Percentiles rank a stretch among this genome's conserved stretches.
phyloP scores from a whole-genome alignment of 1,284 basidiomycete species.

The Albatrellus sp. region DNA sequence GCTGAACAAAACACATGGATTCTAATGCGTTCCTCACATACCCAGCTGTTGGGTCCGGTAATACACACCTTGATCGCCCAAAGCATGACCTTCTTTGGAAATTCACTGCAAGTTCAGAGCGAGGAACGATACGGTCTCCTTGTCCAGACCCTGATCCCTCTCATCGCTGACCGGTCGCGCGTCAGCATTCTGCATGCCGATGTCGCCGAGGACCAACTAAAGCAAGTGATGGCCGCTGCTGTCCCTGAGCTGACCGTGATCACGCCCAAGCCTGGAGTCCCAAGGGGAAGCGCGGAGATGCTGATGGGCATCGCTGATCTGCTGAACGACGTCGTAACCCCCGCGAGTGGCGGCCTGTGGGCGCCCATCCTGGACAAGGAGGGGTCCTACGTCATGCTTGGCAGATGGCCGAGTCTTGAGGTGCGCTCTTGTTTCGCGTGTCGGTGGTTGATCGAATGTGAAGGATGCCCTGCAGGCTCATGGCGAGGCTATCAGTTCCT shows the following conservation, averaged over 20 bases:
- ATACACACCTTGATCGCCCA: too few relatives aligned
- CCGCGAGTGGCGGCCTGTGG: background rate
- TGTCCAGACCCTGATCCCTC: too few relatives aligned
- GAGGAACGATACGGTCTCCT: too few relatives aligned
- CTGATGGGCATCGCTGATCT: background rate
- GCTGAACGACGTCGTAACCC: background rate
- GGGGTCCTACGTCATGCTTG: background rate
- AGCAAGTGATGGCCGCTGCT: too few relatives aligned
- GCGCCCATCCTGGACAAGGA: conserved; percentile 2
- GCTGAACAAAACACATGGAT: background rate
- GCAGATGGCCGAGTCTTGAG: conserved; percentile 1
- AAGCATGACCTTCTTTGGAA: too few relatives aligned
- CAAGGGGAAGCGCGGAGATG: background rate
- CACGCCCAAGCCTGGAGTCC: background rate
- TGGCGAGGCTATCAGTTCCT: background rate
- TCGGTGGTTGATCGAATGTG: background rate
- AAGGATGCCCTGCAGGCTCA: background rate
- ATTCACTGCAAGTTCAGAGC: too few relatives aligned
- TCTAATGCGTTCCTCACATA: background rate
- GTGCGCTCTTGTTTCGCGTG: background rate
- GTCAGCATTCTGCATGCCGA: too few relatives aligned
- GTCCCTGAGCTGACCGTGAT: background rate
- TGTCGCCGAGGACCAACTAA: too few relatives aligned
- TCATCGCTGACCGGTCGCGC: too few relatives aligned
- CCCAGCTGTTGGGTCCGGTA: background rate